A percentile compares a stretch with the other conserved stretches of the same genome.
phyloP scores from a whole-genome alignment of 1,284 basidiomycete species.

The Cerioporus squamosus region DNA sequence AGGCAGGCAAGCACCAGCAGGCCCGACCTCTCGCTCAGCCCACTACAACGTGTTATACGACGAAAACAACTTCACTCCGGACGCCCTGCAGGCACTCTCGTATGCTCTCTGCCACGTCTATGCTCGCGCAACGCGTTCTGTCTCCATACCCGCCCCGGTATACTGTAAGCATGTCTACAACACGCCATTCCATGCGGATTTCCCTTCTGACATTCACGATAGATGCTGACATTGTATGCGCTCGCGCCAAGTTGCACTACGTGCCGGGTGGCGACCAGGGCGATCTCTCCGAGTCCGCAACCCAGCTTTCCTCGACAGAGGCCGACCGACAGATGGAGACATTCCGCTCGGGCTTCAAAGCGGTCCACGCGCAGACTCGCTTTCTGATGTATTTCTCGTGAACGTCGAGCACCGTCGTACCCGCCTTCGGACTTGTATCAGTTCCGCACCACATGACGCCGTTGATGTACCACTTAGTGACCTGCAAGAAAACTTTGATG shows the following conservation, averaged over 20 bases:
- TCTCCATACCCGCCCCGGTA: constrained; percentile 83
- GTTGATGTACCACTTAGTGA: no score
- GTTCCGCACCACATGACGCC: no score
- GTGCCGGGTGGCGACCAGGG: constrained; percentile 54
- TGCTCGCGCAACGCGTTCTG: constrained; percentile 80
- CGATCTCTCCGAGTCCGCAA: constrained; percentile 56
- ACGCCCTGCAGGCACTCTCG: constrained; percentile 70
- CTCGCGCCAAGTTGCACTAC: constrained; percentile 80
- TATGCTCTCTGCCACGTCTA: constrained; percentile 84
- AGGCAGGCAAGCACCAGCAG: no score
- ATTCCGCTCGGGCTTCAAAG: constrained; percentile 60
- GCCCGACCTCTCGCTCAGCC: constrained; percentile 46
- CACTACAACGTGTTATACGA: constrained; percentile 73
- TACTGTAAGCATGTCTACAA: constrained; percentile 60
- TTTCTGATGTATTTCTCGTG: constrained; percentile 71
- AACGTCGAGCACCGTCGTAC: constrained; percentile 1
- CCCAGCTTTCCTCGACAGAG: constrained; percentile 44
- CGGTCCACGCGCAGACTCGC: constrained; percentile 52
- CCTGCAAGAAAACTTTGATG: background rate
- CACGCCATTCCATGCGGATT: background rate
- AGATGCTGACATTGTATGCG: constrained; percentile 85
- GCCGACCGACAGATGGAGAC: constrained; percentile 51
- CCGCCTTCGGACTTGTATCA: no score
- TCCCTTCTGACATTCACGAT: background rate
- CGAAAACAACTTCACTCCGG: constrained; percentile 63